Base-by-base conservation (phyloP, 768 basidiomycete species). In the Suillus placidus region DNA sequence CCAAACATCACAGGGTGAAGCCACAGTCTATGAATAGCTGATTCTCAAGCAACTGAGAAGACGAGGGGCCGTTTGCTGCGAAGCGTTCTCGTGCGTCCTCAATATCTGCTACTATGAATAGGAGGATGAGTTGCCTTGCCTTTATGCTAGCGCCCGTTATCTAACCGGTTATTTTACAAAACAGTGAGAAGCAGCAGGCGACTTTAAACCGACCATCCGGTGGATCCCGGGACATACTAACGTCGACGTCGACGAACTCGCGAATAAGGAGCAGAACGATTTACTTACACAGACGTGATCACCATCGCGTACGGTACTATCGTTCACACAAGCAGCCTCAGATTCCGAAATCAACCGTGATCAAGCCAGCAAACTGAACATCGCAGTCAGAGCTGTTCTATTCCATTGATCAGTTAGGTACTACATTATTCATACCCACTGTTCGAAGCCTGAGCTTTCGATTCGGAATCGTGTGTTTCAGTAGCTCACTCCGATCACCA, bases 271-370 rank as follows among this genome's bases (percentile, higher is more conserved):
- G 43, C 20, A 45, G 10, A 45, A 45, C 4, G 20, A 45, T n/a
- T n/a, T n/a, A 2, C 20, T 16, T 42, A 16, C 40, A 43, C 20
- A 45, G 9, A 45, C 10, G 20, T 45, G 10, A 45, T 45, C 20
- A 4, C 9, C 43, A 45, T 10, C 43, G 9, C 20, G 40, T 42
- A 42, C 20, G 9, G 20, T 20, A n/a, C 20, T n/a, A 8, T 45
- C 43, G 4, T 6, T 45, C 20, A n/a, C 10, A 4, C 20, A n/a
- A 45, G 20, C 4, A n/a, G 20, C 2, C 3, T 20, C 9, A 45
- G 10, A 96, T 99, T 45, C 97, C 96, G 72, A 98, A 97, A 72
- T 99, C 98, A 73, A 92, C 90, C 1, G 94, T 97, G 71, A 98
- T 95, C 75, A 42, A 42, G 40, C n/a, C n/a, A n/a, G n/a, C n/a